A percentile compares a stretch with the other conserved stretches of the same genome.
phyloP scores from a whole-genome alignment of 1,284 basidiomycete species.

The Peniophora sp. region DNA sequence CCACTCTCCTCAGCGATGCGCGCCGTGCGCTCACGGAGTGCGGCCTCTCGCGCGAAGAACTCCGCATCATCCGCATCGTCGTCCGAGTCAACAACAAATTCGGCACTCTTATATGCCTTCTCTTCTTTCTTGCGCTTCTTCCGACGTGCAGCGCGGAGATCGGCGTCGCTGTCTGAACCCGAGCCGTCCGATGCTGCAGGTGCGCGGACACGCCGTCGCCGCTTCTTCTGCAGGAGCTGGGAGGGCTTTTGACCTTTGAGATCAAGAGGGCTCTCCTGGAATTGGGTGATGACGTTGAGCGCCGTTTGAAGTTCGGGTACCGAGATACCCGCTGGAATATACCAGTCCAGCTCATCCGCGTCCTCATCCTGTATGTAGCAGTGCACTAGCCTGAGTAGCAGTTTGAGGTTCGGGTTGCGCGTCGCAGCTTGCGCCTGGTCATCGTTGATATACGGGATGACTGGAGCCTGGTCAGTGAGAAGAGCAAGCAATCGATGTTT shows the following conservation, averaged over 20 bases:
- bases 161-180: constrained; percentile 34
- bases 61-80: constrained; percentile 62
- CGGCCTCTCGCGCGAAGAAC: constrained; percentile 74
- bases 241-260: constrained; percentile 66
- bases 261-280: constrained; percentile 66
- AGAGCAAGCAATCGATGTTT: neutral
- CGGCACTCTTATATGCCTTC: constrained; percentile 76
- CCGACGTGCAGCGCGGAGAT: constrained; percentile 33
- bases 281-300: constrained; percentile 68
- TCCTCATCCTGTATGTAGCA: constrained; percentile 60
- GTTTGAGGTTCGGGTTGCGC: constrained; percentile 70
- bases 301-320: constrained; percentile 58
- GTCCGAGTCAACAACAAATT: constrained; percentile 87
- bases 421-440: constrained; percentile 71
- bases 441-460: constrained; percentile 66
- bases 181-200: constrained; percentile 35
- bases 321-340: constrained; percentile 58
- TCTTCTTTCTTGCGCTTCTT: constrained; percentile 60
- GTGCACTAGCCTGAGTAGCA: constrained; percentile 69
- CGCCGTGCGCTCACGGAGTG: constrained; percentile 40
- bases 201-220: constrained; percentile 37
- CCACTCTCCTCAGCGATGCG: constrained; percentile 32
- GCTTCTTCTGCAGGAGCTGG: constrained; percentile 58
- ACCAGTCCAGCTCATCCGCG: constrained; percentile 72
- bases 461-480: constrained; percentile 28